Base-by-base conservation (phyloP, 2,329 filamentous ascomycete species). In the Lecanicillium sp. region DNA sequence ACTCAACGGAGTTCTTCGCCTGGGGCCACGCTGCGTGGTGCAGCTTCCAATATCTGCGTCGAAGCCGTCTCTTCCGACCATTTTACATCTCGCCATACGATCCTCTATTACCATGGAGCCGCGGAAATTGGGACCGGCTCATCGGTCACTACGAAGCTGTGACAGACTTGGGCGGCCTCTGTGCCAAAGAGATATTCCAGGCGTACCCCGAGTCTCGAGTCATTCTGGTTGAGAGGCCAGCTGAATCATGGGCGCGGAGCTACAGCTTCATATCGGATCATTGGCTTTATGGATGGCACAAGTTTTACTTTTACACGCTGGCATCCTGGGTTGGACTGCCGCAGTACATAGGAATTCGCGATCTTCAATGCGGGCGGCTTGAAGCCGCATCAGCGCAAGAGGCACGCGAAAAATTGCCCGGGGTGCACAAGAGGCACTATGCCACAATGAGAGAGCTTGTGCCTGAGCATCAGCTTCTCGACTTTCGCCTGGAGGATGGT, bases 401-500 rank as follows among this genome's bases (percentile, higher is more conserved):
- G 31, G 48, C 47, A 29, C 53, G 57, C 43, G 54, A 58, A 45
- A 49, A 55, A 18, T 52, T 56, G 22, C 46, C 19, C 28, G 33
- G 15, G 16, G 29, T 41, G 33, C 38, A 41, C 33, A 15, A 29
- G 9, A 20, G 14, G 14, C 38, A 41, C 29, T 41, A 41, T n/a
- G 38, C 38, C 38, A 41, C 35, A 33, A 41, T 59, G 34, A 46
- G 55, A 17, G 44, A 50, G 17, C 51, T 55, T 9, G 56, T 62
- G 5, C 58, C 57, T 3, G 43, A 48, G 4, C 56, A 55, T 37
- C 57, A 55, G 45, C 45, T 62, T 3, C 54, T 55, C 45, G 59
- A 53, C 45, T 60, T 60, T 41, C 47, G 57, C 22, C 55, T 60
- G 22, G 54, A 52, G 43, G 50, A 60, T 17, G 57, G 56, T 9